Evolutionary conservation across 495 filamentous ascomycete species (phyloP).

Genomic region (Massariosphaeria phaeospora): DNA sequence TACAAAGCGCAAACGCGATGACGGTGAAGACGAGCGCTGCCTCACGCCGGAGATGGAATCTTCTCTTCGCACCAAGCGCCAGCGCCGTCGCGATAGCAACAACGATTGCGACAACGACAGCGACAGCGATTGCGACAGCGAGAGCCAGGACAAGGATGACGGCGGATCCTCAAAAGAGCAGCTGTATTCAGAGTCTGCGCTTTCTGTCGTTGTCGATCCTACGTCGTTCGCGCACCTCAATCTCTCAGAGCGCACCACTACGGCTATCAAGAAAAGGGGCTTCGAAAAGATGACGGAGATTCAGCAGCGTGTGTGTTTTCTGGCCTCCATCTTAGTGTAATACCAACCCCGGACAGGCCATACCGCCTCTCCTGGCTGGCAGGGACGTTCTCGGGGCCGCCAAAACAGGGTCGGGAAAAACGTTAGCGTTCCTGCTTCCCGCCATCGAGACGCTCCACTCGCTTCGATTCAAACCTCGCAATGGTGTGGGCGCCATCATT

Average conservation of each 20-base stretch:
- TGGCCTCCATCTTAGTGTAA: too few relatives aligned
- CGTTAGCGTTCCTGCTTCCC: slow-evolving; percentile 88
- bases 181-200: too few relatives aligned
- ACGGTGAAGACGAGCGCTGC: too few relatives aligned
- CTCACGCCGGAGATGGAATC: too few relatives aligned
- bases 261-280: slow-evolving; percentile 83
- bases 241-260: slow-evolving; percentile 78
- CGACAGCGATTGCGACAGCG: too few relatives aligned
- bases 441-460: slow-evolving; percentile 91
- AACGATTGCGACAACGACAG: too few relatives aligned
- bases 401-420: slow-evolving; percentile 96
- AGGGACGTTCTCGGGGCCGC: slow-evolving; percentile 93
- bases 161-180: too few relatives aligned
- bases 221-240: slow-evolving; percentile 76
- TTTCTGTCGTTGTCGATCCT: slow-evolving; percentile 54
- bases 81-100: too few relatives aligned
- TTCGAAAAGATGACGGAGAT: slow-evolving; percentile 98
- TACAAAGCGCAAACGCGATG: too few relatives aligned
- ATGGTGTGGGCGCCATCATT: slow-evolving; percentile 79
- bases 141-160: too few relatives aligned
- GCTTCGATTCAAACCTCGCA: slow-evolving; percentile 79
- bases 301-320: too few relatives aligned
- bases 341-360: slow-evolving; percentile 72
- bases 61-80: too few relatives aligned
- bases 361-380: slow-evolving; percentile 82